Base-by-base conservation (phyloP, 192 early-diverging fungal species). In the Linderina pennispora region DNA sequence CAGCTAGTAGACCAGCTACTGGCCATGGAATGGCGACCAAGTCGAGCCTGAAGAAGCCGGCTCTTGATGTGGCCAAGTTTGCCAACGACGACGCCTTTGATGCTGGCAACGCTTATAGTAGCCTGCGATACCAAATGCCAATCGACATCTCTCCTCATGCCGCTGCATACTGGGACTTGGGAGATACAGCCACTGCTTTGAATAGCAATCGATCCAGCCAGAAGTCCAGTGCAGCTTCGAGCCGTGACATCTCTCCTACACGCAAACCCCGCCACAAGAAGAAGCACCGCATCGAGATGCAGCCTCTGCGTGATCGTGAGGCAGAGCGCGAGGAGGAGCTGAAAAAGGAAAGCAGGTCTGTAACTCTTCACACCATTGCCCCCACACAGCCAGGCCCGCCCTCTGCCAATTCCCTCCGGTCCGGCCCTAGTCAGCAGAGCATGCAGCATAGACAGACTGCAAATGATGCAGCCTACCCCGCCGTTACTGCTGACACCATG, bases 251-350 rank as follows among this genome's bases (percentile, higher is more conserved):
- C 22, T 70, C 54, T 20, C 66, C 59, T 0, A n/a, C n/a, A n/a
- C n/a, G n/a, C n/a, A n/a, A n/a, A n/a, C n/a, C n/a, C n/a, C n/a
- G n/a, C n/a, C n/a, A n/a, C n/a, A n/a, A n/a, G 13, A 51, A 49
- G 48, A 51, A 49, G 48, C 61, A 63, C n/a, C 60, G 61, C 16
- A 44, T 73, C 39, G 53, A 66, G 41, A 73, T 58, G 1, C 47
- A 73, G 58, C 69, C 69, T 0, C 43, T 73, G 46, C 69, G 69
- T 22, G 69, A 73, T 32, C 69, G 50, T 20, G 69, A 73, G 34
- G 69, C 69, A 3, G 69, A 73, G 58, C 63, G 69, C 35, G 58
- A 73, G 50, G 47, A 52, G 39, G 47, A 44, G 52, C 19, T 25
- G 23, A 54, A 33, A 14, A 34, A 36, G 23, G 28, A 5, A 31